A percentile compares a stretch with the other conserved stretches of the same genome.
Evolutionary conservation across 202 grass and related monocot species (phyloP).

Genomic region (Saccharum hybrid): DNA sequence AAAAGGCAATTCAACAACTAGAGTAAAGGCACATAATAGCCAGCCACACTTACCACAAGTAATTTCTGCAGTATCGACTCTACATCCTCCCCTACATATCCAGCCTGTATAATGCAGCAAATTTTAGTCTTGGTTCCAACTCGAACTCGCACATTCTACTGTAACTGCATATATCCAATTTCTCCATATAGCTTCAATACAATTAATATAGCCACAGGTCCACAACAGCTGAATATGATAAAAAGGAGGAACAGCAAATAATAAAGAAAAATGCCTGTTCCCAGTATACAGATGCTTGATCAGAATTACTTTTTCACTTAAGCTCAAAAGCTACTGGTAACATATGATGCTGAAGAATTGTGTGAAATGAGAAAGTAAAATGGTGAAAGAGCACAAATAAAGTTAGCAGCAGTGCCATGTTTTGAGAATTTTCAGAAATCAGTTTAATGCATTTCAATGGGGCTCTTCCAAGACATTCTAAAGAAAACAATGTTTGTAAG

Average conservation of each 20-base stretch:
- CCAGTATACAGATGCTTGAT: conserved; percentile 3
- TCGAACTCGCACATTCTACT: not conserved
- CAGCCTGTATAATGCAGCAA: conserved; percentile 68
- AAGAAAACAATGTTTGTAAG: conserved; percentile 22
- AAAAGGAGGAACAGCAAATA: not conserved
- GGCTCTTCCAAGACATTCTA: not conserved
- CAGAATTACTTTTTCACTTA: conserved; percentile 3
- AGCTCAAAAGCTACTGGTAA: not conserved
- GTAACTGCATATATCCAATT: conserved; percentile 31
- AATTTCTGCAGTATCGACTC: conserved; percentile 97
- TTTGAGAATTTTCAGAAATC: conserved; percentile 27
- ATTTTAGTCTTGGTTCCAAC: conserved; percentile 33
- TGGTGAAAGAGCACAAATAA: conserved; percentile 23
- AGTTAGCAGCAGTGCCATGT: conserved; percentile 16
- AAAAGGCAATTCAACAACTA: conserved; percentile 29
- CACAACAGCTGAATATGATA: conserved; percentile 1
- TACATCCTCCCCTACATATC: conserved; percentile 99
- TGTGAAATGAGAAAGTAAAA: conserved; percentile 9
- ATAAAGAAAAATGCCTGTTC: conserved; percentile 28
- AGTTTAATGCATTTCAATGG: conserved; percentile 14
- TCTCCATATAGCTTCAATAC: conserved; percentile 8
- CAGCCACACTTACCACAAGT: conserved; percentile 69
- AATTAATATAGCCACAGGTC: not conserved
- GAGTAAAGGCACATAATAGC: conserved; percentile 20
- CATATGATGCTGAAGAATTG: conserved; percentile 16